These are phyloP conservation scores for Bidens hawaiensis DNA, from an alignment of 140 eudicot genomes.

Conservation along the genomic window DNA sequence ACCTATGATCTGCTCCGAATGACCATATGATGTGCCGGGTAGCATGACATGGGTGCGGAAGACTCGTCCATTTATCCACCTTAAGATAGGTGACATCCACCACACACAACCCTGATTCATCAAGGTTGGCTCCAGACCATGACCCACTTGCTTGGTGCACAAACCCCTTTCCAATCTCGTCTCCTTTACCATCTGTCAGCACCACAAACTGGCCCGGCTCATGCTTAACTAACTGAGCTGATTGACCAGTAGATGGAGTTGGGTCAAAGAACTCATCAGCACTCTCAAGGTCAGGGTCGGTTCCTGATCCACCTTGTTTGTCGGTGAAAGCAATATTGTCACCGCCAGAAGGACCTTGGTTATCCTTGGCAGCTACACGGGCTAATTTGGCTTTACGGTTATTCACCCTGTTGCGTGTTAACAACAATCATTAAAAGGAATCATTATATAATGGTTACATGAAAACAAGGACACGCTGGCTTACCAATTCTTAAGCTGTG, in stretches of 20 bases:
- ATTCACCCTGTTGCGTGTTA: slow-evolving; percentile 69
- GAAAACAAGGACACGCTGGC: no score
- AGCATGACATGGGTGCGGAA: slow-evolving; percentile 51
- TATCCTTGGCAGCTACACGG: slow-evolving; percentile 81
- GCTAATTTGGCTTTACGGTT: slow-evolving; percentile 91
- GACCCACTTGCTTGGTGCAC: slow-evolving; percentile 59
- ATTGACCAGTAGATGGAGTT: slow-evolving; percentile 34
- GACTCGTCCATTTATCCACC: slow-evolving; percentile 43
- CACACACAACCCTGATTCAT: slow-evolving; percentile 51
- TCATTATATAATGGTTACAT: background rate
- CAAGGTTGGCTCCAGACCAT: slow-evolving; percentile 59
- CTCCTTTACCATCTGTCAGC: slow-evolving; percentile 48
- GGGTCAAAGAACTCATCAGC: slow-evolving; percentile 36
- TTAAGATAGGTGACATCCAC: slow-evolving; percentile 63
- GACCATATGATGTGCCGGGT: slow-evolving; percentile 51
- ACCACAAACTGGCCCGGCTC: slow-evolving; percentile 58
- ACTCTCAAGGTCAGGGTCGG: slow-evolving; percentile 40
- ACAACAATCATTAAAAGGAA: slow-evolving; percentile 2
- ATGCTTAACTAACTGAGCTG: slow-evolving; percentile 9
- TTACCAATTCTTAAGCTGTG: no score
- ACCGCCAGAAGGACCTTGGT: slow-evolving; percentile 43
- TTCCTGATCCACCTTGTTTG: slow-evolving; percentile 51
- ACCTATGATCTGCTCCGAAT: slow-evolving; percentile 47
- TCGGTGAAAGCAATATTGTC: slow-evolving; percentile 34
- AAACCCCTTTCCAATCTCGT: slow-evolving; percentile 60